These are phyloP conservation scores for Gracilaria caudata DNA, from an alignment of 23 red algal genomes.

Conservation along the genomic window DNA sequence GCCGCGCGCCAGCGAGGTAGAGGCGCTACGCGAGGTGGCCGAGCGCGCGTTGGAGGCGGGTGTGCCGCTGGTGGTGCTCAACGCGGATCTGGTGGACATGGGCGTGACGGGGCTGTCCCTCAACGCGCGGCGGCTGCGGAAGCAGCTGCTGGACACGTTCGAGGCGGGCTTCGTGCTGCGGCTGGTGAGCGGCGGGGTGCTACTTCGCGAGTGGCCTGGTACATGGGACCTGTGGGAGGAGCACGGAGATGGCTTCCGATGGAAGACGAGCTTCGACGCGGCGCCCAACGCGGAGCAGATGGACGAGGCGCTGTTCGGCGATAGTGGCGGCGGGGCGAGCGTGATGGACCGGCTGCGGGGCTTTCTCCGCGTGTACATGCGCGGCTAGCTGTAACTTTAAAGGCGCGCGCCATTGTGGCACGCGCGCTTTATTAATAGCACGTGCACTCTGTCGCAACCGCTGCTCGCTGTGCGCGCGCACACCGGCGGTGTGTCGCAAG, in stretches of 20 bases:
- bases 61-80: conserved; percentile 73
- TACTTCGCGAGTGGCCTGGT: conserved; percentile 66
- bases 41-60: conserved; percentile 48
- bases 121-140: conserved; percentile 73
- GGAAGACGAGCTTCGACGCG: conserved; percentile 9
- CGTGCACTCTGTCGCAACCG: not conserved
- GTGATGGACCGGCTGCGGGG: not conserved
- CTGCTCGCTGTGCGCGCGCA: not conserved
- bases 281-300: not conserved
- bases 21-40: conserved; percentile 39
- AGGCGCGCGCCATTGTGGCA: no score
- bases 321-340: not conserved
- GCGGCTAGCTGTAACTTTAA: conserved; percentile 14
- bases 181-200: conserved; percentile 72
- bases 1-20: conserved; percentile 85
- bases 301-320: conserved; percentile 25
- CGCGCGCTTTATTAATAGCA: not conserved
- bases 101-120: conserved; percentile 92
- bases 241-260: conserved; percentile 31
- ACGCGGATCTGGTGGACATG: conserved; percentile 94
- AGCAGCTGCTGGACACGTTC: conserved; percentile 69
- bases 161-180: conserved; percentile 77
- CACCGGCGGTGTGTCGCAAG: not conserved
- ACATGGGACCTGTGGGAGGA: conserved; percentile 79
- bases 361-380: conserved; percentile 19